phyloP scores from a whole-genome alignment of 2,329 filamentous ascomycete genomes.

The Alternaria incomplexa region DNA sequence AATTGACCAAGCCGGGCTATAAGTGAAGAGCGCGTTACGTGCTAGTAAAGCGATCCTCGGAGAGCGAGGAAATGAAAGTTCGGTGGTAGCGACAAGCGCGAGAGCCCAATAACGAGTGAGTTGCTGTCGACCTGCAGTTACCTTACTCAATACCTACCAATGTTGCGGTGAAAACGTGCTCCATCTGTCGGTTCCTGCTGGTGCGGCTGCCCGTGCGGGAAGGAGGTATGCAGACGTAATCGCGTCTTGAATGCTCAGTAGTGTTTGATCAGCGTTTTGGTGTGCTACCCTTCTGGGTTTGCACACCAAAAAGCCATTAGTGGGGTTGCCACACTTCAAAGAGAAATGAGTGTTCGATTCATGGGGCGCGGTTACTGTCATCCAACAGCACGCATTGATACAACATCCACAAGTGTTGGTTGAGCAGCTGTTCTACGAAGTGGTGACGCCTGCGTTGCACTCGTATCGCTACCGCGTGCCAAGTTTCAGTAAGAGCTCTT shows the following conservation, averaged over 20 bases:
- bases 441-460: constrained; percentile 14
- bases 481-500: neutral
- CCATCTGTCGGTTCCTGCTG: neutral
- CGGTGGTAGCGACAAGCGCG: neutral
- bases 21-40: neutral
- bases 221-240: neutral
- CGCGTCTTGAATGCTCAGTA: neutral
- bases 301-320: neutral
- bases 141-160: neutral
- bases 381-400: constrained; percentile 11
- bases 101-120: neutral
- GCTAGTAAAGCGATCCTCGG: neutral
- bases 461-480: neutral
- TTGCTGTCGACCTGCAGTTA: neutral
- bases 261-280: neutral
- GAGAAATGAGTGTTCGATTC: neutral
- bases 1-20: neutral
- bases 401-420: neutral
- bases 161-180: constrained; percentile 4
- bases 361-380: constrained; percentile 10
- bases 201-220: neutral
- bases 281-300: neutral
- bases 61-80: neutral
- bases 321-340: neutral
- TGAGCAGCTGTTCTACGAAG: neutral